Conservation (phyloP, 2,329 filamentous ascomycete species). For the Stagonosporopsis cucurbitacearum region DNA sequence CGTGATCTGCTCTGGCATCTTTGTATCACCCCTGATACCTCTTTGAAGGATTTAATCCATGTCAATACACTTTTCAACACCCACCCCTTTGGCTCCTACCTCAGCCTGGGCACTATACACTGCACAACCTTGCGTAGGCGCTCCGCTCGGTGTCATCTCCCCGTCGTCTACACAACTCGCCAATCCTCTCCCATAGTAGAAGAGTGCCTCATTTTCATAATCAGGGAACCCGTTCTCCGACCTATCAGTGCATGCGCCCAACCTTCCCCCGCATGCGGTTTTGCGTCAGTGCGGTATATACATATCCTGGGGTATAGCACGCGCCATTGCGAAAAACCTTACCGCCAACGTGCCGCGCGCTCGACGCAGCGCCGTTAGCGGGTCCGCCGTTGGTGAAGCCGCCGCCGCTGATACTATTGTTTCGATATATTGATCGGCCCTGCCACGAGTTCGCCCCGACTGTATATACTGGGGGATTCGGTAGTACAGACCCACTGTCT, state of each 20-base stretch:
- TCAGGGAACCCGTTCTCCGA: neutral
- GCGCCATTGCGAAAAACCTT: constrained; percentile 4
- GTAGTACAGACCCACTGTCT: neutral
- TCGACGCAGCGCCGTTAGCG: constrained; percentile 1
- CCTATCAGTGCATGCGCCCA: neutral
- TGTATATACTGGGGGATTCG: neutral
- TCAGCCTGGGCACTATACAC: neutral
- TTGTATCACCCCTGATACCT: neutral
- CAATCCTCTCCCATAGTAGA: neutral
- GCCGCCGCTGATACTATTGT: constrained; percentile 15
- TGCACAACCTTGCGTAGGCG: constrained; percentile 4
- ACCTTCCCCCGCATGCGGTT: neutral
- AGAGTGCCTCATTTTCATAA: neutral
- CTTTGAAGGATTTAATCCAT: neutral
- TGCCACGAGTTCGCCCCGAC: neutral
- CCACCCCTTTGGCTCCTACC: neutral
- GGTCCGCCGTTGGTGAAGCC: constrained; percentile 3
- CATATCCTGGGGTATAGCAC: constrained; percentile 12
- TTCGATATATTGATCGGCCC: constrained; percentile 19
- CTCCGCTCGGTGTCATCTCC: neutral
- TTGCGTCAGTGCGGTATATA: constrained; percentile 1
- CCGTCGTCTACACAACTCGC: neutral
- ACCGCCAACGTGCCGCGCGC: neutral
- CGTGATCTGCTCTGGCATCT: neutral
- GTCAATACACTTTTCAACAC: neutral